Base-by-base conservation (phyloP, 441 rosid genomes). In the Breynia disticha region DNA sequence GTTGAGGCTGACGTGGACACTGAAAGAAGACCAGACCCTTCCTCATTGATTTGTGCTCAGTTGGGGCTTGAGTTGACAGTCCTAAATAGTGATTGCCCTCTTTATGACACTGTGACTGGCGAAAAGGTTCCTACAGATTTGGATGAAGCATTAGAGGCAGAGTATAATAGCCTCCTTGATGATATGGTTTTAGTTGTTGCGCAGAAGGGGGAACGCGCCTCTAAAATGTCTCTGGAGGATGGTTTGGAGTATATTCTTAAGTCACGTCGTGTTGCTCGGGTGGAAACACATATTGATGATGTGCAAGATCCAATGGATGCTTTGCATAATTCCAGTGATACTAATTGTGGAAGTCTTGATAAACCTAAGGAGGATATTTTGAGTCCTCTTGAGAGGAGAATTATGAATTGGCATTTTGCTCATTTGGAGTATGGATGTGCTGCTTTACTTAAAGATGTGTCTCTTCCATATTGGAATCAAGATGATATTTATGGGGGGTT, bases 351-450 rank as follows among this genome's bases (percentile, higher is more conserved):
- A 63, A 59, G 56, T 77, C 59, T 19, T 42, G 79, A 66, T 22
- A 72, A 61, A 67, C 62, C 58, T 22, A 64, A 66, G 62, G 84
- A 77, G 63, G 97, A 86, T 60, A 57, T 79, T 69, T 77, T 94
- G 81, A 82, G 82, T 74, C 96, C 97, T 56, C 80, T 87, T 61
- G 99, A 94, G 77, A 81, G 97, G 78, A 87, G 99, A 79, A 95
- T 94, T 59, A 94, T 94, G 97, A 81, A 94, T 66, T 94, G 99
- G 99, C 99, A 94, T 78, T 90, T 80, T 78, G 99, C 99, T 32
- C 86, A 94, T 68, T 72, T 94, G 61, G 99, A 94, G 66, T 94
- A 94, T 84, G 99, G 99, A 42, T 94, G 97, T 44, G 99, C 99
- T 71, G 95, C 97, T 69, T 79, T 73, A 56, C 89, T 94, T 48